These are phyloP conservation scores for Clonostachys rhizophaga DNA, from an alignment of 2,329 filamentous ascomycete genomes.

Conservation along the genomic window DNA sequence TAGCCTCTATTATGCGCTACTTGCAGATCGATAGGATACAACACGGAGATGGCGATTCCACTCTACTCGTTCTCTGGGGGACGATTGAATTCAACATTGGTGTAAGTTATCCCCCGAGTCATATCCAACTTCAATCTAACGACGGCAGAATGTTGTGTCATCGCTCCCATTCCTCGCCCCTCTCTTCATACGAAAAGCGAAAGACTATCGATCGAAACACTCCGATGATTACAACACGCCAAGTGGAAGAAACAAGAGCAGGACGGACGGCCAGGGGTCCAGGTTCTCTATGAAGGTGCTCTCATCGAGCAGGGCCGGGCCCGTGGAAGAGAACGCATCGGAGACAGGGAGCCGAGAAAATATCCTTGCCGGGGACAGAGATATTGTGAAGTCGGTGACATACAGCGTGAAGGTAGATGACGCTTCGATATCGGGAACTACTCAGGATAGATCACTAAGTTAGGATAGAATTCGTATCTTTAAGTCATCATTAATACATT, in stretches of 20 bases:
- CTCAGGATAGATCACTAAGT: too few relatives aligned
- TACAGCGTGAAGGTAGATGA: slow-evolving; percentile 33
- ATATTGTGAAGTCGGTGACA: slow-evolving; percentile 34
- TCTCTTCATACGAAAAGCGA: slow-evolving; percentile 34
- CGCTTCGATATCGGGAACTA: not conserved
- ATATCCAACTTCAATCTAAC: not conserved
- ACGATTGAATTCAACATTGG: slow-evolving; percentile 54
- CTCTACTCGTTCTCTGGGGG: slow-evolving; percentile 51
- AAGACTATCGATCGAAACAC: slow-evolving; percentile 30
- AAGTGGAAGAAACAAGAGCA: slow-evolving; percentile 3
- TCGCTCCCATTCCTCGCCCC: slow-evolving; percentile 39
- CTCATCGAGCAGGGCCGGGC: slow-evolving; percentile 18
- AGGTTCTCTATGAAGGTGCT: slow-evolving; percentile 20
- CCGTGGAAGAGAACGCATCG: slow-evolving; percentile 20
- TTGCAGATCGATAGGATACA: slow-evolving; percentile 45
- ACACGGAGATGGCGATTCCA: slow-evolving; percentile 46
- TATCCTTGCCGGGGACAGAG: slow-evolving; percentile 23
- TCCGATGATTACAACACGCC: not conserved
- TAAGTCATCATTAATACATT: too few relatives aligned
- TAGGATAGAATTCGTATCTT: too few relatives aligned
- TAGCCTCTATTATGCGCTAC: slow-evolving; percentile 49
- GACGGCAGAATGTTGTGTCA: slow-evolving; percentile 35
- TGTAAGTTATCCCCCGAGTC: slow-evolving; percentile 26
- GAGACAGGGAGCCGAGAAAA: slow-evolving; percentile 29
- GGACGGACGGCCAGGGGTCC: slow-evolving; percentile 3